Conservation (phyloP, 2,329 filamentous ascomycete species). For the Metarhizium humberi region DNA sequence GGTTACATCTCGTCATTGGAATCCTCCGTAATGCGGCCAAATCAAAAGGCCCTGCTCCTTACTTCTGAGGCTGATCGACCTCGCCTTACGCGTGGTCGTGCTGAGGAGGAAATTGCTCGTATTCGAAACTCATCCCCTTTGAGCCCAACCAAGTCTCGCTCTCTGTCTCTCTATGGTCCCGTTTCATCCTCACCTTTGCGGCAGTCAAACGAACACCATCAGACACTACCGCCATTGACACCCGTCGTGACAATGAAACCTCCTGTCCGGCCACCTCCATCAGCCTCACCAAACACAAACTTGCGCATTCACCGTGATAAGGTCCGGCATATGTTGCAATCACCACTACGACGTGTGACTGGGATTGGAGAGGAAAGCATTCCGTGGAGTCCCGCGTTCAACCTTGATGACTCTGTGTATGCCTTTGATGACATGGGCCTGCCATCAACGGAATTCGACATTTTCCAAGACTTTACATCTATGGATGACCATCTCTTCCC, state of each 20-base stretch:
- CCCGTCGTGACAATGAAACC: conserved; percentile 74
- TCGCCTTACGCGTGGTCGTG: conserved; percentile 76
- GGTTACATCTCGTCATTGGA: conserved; percentile 96
- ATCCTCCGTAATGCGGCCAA: conserved; percentile 73
- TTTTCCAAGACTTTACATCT: conserved; percentile 38
- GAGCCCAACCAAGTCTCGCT: conserved; percentile 68
- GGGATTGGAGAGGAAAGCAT: conserved; percentile 34
- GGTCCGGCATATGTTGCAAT: conserved; percentile 73
- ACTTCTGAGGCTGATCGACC: conserved; percentile 76
- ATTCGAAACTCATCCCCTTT: conserved; percentile 89
- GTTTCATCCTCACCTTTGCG: conserved; percentile 62
- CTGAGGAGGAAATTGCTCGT: conserved; percentile 91
- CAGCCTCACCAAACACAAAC: conserved; percentile 88
- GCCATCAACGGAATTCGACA: conserved; percentile 50
- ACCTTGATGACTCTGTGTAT: conserved; percentile 48
- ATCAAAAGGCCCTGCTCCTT: conserved; percentile 52
- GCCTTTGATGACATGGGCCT: conserved; percentile 38
- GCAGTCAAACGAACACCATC: conserved; percentile 37
- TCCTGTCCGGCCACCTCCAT: conserved; percentile 48
- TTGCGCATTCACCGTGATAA: conserved; percentile 78
- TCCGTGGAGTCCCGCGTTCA: conserved; percentile 60
- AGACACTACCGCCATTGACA: conserved; percentile 69
- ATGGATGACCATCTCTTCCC: conserved; percentile 21
- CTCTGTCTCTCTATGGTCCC: conserved; percentile 40
- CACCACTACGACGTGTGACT: conserved; percentile 48